Base-by-base conservation (phyloP, 192 early-diverging fungal genomes). In the Umbelopsis sp. region DNA sequence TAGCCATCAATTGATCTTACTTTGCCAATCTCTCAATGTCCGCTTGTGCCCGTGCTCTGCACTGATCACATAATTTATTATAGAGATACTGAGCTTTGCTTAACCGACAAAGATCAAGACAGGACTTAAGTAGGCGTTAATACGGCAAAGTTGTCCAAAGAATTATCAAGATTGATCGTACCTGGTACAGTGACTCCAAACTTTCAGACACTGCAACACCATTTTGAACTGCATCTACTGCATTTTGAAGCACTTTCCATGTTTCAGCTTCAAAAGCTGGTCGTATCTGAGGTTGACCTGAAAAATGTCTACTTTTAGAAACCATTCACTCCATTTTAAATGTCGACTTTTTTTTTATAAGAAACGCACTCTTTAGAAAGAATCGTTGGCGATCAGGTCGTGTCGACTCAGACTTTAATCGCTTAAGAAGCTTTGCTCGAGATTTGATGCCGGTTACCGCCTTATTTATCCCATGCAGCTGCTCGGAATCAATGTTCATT, bases 401-500 rank as follows among this genome's bases (percentile, higher is more conserved):
- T 6, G 55, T 25, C 15, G 55, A 25, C 18, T 61, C 55, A 35
- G 27, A 35, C 18, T 61, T 61, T 4, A 61, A 12, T 35, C 55
- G 25, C 27, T 61, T 61, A 8, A 61, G 25, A 18, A 61, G 55
- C 25, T 61, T 61, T 33, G 55, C 55, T 61, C 55, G 55, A 35
- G 55, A 61, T 61, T 61, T 61, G 6, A 61, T 18, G 30, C 55
- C 55, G 30, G 55, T 11, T 18, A 25, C 33, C 2, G 55, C 5
- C 55, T 61, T 61, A 18, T 30, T 61, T 7, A 18, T 30, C 16
- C 55, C 30, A 13, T 5, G 18, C 16, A 33, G 27, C 27, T 61
- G 27, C 30, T 61, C 55, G 55, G 27, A 61, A 61, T 61, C 55
- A 6, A 61, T 61, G 33, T 61, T 61, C 55, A 61, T 61, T 1